Evolutionary conservation across 73 alveolate species (phyloP), one percentile per base, ranked within the genome.

Genomic region (Stentor coeruleus): DNA sequence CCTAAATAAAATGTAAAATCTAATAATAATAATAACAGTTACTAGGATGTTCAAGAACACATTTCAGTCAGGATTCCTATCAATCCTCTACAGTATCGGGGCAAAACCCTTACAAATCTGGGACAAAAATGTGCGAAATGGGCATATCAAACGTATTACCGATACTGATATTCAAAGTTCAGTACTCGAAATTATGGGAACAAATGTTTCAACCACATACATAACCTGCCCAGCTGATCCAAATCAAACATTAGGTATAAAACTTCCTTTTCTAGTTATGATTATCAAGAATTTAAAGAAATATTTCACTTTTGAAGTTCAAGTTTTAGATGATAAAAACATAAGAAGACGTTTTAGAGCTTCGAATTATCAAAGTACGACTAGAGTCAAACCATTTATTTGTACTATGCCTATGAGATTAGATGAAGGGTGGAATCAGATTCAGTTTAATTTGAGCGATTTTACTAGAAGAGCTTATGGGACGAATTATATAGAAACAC

Each of bases 401-500:
- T 93, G 98, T 58, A 93, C 98, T 55, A 93, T 93, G 91, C 98
- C 98, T 40, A 93, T 93, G 98, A 93, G 95, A 86, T 90, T 93
- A 55, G 98, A 93, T 79, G 98, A 93, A 86, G 98, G 98, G 38
- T 93, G 98, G 98, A 93, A 93, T 81, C 96, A 93, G 91, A 93
- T 93, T 81, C 96, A 93, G 86, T 93, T 93, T 87, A 93, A 93
- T 86, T 90, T 93, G 89, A 89, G 96, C 3, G 98, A 93, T 83
- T 93, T 93, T 88, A 93, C 98, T 26, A 85, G 98, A 79, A 91
- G 98, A 86, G 98, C 98, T 58, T 93, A 93, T 88, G 98, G 98
- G 75, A 93, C 98, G 39, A 93, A 93, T 89, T 93, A 93, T 84
- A 84, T 93, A 38, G 98, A 93, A 76, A 93, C 98, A 15, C 40